Base-by-base conservation (phyloP, 2,329 filamentous ascomycete species). In the Claviceps spartinae region DNA sequence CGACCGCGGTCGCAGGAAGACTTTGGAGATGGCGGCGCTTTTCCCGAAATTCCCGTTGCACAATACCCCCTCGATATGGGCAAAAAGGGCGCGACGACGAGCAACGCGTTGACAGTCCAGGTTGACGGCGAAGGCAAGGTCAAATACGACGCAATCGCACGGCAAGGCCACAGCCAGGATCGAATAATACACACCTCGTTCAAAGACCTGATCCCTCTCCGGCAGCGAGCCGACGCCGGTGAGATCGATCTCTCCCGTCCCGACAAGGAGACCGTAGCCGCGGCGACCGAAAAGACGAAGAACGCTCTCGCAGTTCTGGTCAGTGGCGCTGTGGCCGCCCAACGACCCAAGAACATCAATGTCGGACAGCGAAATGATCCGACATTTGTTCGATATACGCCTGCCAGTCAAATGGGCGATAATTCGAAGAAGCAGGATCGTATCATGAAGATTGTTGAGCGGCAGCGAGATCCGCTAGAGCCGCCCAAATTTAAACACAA, bases 401-500 rank as follows among this genome's bases (percentile, higher is more conserved):
- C 93, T 4, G 88, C 90, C 43, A 91, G 93, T 61, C 93, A 98
- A 71, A 96, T 98, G 88, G 93, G 93, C 13, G 88, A 81, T 62
- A 75, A 89, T 66, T 82, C 79, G 41, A 85, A 83, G 67, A 95
- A 95, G 71, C 88, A 89, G 61, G 90, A 97, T 62, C 83, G 93
- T 14, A 95, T 98, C 58, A 94, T 98, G 81, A 97, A 97, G 74
- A 97, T 98, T 69, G 88, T 96, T 40, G 88, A 96, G 67, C 78
- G 88, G 52, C 91, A 97, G 67, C 78, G 85, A 59, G 93, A 98
- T 69, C 93, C 93, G 0, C 86, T 96, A 85, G 91, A 96, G 64
- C 93, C 93, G 1, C 91, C 93, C 2, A 97, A 96, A 63, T 96
- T 97, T 73, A 97, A 97, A 70, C 88, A 96, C 72, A 97, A 97